phyloP scores from a whole-genome alignment of 345 rosid species.

The Gossypium herbaceum region DNA sequence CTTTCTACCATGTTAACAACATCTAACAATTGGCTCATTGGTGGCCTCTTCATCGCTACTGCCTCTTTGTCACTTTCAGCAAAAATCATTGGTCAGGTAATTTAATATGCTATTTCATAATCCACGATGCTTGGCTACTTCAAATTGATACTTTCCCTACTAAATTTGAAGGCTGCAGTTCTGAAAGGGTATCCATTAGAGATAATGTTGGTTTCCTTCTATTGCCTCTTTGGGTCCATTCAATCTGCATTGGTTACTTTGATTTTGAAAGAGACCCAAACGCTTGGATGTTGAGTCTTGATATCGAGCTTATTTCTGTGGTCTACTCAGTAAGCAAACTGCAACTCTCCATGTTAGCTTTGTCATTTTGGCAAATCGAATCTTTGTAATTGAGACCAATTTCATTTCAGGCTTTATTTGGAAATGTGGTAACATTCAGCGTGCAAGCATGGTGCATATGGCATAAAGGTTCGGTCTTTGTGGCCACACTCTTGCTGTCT shows the following conservation, averaged over 20 bases:
- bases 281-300: constrained; percentile 42
- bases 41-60: constrained; percentile 38
- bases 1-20: neutral
- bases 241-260: constrained; percentile 41
- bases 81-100: constrained; percentile 39
- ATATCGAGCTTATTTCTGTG: constrained; percentile 38
- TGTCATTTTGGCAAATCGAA: neutral
- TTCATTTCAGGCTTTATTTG: constrained; percentile 38
- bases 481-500: constrained; percentile 48
- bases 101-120: neutral
- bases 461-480: constrained; percentile 54
- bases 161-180: constrained; percentile 39
- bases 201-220: constrained; percentile 40
- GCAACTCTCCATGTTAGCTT: neutral
- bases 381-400: neutral
- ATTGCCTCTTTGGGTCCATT: constrained; percentile 23
- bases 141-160: neutral
- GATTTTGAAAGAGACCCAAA: constrained; percentile 35
- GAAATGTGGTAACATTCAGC: constrained; percentile 29
- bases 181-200: constrained; percentile 41
- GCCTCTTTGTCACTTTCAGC: constrained; percentile 27
- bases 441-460: constrained; percentile 39
- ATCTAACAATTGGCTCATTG: constrained; percentile 36
- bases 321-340: constrained; percentile 33
- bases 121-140: no score